These are phyloP conservation scores for Alternaria infectoria DNA, from an alignment of 2,329 filamentous ascomycete species.

Conservation along the genomic window DNA sequence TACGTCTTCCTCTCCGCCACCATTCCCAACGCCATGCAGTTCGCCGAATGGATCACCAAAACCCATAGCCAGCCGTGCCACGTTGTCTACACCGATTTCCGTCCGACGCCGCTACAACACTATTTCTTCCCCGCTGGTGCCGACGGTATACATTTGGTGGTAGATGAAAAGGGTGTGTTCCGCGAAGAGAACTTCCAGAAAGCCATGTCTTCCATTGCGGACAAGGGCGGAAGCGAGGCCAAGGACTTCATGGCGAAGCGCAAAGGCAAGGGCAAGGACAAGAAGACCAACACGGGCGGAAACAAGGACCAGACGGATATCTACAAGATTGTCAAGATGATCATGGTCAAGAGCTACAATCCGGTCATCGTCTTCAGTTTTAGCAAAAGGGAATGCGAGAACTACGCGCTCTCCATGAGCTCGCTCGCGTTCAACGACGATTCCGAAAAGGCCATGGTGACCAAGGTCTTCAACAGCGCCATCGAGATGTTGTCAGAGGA, in stretches of 20 bases:
- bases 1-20: conserved; percentile 98
- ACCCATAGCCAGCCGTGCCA: conserved; percentile 97
- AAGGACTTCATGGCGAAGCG: conserved; percentile 78
- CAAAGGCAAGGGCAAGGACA: conserved; percentile 89
- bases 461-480: conserved; percentile 90
- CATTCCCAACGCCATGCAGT: conserved; percentile 98
- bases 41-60: conserved; percentile 98
- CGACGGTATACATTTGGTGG: conserved; percentile 90
- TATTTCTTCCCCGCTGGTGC: conserved; percentile 96
- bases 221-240: conserved; percentile 84
- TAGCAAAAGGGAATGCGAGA: conserved; percentile 96
- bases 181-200: conserved; percentile 97
- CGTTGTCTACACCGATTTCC: conserved; percentile 98
- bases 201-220: conserved; percentile 88
- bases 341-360: conserved; percentile 96
- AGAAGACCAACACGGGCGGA: conserved; percentile 90
- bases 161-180: conserved; percentile 96
- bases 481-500: conserved; percentile 92
- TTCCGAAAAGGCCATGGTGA: conserved; percentile 91
- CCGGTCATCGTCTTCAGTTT: conserved; percentile 99
- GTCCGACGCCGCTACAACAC: conserved; percentile 93
- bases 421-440: conserved; percentile 94
- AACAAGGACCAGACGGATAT: conserved; percentile 73
- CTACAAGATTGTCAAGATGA: conserved; percentile 98
- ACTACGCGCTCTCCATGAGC: conserved; percentile 84